Base-by-base conservation (phyloP, 225 moss, liverwort and hornwort species). In the Antitrichia curtipendula region DNA sequence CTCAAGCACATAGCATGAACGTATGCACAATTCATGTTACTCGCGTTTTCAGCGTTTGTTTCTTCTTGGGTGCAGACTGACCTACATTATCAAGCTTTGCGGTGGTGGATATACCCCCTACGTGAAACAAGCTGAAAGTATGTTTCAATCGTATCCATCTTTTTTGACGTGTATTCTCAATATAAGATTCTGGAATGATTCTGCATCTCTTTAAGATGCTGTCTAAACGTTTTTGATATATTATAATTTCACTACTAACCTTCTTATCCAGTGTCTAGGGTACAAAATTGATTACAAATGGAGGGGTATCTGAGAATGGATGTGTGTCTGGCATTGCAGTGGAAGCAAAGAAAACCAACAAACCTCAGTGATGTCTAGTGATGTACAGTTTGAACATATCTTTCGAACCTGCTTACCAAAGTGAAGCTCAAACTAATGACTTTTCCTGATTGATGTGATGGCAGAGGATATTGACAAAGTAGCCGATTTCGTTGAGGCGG, bases 381-480 rank as follows among this genome's bases (percentile, higher is more conserved):
- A 83, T 75, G 80, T 84, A 41, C 52, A 76, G 49, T 81, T 63
- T 80, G 77, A 72, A 57, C 52, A 72, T 38, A 38, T 45, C 57
- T 50, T 76, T 53, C 27, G 63, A 85, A 85, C 40, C 27, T 57
- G 64, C 77, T 81, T 52, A 47, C 45, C 41, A 72, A 78, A 56
- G 74, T 52, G 70, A 49, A 84, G 29, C 78, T 87, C 85, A 87
- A 82, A 66, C 65, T 80, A 43, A 70, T 64, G 58, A 29, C 43
- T 45, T 34, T 45, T 49, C 19, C 6, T 65, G 82, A 50, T 75
- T 85, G 73, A 47, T 73, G 64, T 65, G 28, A 64, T 77, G 74
- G 71, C 91, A 93, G 92, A 86, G 63, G 93, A 93, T 64, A 91
- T 93, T 74, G 86, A 92, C 89, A 86, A 86, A 86, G 93, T 90